A percentile compares a stretch with the other conserved stretches of the same genome.
Conservation (phyloP, 345 rosid genomes). For the Salix caprea region DNA sequence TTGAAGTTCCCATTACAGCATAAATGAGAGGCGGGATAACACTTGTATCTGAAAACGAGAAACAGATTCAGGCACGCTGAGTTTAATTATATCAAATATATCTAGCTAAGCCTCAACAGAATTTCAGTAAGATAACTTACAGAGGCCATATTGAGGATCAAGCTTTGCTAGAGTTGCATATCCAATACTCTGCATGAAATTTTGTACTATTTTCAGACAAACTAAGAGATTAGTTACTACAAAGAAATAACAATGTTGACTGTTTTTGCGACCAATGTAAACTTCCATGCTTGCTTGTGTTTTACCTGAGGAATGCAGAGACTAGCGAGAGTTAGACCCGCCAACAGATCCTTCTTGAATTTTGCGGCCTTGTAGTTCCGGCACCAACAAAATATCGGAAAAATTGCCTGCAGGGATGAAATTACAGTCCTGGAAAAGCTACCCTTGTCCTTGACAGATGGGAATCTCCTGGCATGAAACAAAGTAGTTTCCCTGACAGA, state of each 20-base stretch:
- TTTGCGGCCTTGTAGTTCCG: slow-evolving; percentile 43
- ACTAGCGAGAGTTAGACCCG: slow-evolving; percentile 92
- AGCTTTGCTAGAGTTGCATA: slow-evolving; percentile 91
- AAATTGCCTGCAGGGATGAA: slow-evolving; percentile 36
- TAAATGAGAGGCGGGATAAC: slow-evolving; percentile 84
- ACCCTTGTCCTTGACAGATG: slow-evolving; percentile 34
- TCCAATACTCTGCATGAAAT: slow-evolving; percentile 65
- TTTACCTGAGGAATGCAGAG: slow-evolving; percentile 93
- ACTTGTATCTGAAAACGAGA: slow-evolving; percentile 54
- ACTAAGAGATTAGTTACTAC: background rate
- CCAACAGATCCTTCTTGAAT: slow-evolving; percentile 75
- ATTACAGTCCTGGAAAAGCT: slow-evolving; percentile 22
- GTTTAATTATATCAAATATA: background rate
- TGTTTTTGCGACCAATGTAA: background rate
- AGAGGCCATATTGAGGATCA: slow-evolving; percentile 90
- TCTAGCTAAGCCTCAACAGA: background rate
- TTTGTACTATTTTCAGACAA: background rate
- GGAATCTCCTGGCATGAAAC: slow-evolving; percentile 29
- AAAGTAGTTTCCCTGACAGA: slow-evolving; percentile 33
- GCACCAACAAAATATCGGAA: slow-evolving; percentile 74
- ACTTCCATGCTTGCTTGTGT: background rate
- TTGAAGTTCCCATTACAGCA: slow-evolving; percentile 89
- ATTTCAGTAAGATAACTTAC: slow-evolving; percentile 41
- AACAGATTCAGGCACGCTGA: background rate
- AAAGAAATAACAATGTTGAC: background rate